Evolutionary conservation across 208 protist species (phyloP).

Genomic region (Crithidia fasciculata): DNA sequence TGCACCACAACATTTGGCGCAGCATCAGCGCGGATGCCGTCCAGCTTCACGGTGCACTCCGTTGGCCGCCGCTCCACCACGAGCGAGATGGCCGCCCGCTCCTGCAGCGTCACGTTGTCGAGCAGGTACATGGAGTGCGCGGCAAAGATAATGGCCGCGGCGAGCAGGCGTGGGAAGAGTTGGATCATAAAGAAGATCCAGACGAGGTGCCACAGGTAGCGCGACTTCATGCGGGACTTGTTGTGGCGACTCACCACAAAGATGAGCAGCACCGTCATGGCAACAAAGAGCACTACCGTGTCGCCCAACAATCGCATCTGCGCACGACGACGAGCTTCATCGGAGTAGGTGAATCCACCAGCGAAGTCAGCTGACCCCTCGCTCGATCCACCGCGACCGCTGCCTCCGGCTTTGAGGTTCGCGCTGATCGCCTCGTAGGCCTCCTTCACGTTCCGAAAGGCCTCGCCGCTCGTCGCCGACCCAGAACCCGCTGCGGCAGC

Average conservation of each 20-base stretch:
- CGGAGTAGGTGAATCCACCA: slow-evolving; percentile 48
- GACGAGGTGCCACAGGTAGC: slow-evolving; percentile 56
- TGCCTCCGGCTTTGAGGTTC: slow-evolving; percentile 2
- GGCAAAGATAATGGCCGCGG: slow-evolving; percentile 72
- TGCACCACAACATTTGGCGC: slow-evolving; percentile 53
- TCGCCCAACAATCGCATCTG: slow-evolving; percentile 73
- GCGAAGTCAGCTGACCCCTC: neutral
- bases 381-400: neutral
- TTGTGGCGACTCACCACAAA: slow-evolving; percentile 65
- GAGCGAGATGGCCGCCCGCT: slow-evolving; percentile 56
- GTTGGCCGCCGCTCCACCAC: slow-evolving; percentile 39
- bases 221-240: slow-evolving; percentile 51
- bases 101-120: slow-evolving; percentile 46
- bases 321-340: slow-evolving; percentile 55
- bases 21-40: slow-evolving; percentile 48
- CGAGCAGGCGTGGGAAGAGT: slow-evolving; percentile 74
- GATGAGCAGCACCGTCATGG: slow-evolving; percentile 66
- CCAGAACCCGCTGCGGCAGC: slow-evolving; percentile 8
- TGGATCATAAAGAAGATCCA: slow-evolving; percentile 79
- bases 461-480: slow-evolving; percentile 25
- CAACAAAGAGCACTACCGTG: slow-evolving; percentile 65
- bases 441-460: slow-evolving; percentile 79
- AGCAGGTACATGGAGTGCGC: slow-evolving; percentile 61
- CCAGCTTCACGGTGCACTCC: slow-evolving; percentile 38
- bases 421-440: slow-evolving; percentile 62